A percentile compares a stretch with the other conserved stretches of the same genome.
Conservation (phyloP, 176 grass and related monocot genomes). For the Cenchrus americanus region DNA sequence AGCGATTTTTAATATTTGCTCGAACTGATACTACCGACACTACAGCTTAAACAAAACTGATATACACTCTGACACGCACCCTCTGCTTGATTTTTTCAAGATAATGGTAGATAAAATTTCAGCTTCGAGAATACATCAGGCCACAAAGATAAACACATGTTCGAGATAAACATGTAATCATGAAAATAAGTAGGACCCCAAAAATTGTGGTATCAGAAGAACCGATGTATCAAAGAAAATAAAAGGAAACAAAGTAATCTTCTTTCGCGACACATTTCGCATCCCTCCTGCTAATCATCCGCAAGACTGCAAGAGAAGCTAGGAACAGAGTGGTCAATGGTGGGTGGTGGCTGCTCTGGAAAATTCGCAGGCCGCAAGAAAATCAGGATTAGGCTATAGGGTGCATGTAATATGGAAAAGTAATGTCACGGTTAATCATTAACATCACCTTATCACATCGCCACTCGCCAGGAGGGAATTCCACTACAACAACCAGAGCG, state of each 20-base stretch:
- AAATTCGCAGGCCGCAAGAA: neutral
- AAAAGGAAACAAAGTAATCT: no score
- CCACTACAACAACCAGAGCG: neutral
- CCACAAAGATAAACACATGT: no score
- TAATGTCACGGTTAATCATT: conserved; percentile 8
- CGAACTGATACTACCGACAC: neutral
- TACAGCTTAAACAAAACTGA: neutral
- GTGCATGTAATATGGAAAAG: neutral
- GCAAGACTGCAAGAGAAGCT: neutral
- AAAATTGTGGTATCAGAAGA: no score
- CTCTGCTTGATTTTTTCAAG: no score
- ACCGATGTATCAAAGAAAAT: no score
- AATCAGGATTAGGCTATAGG: neutral
- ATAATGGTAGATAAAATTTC: no score
- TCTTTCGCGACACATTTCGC: no score
- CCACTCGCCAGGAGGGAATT: conserved; percentile 18
- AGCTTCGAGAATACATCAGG: no score
- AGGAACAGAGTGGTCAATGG: neutral
- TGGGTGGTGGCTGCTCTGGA: neutral
- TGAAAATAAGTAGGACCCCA: no score
- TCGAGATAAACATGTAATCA: no score
- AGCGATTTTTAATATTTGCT: neutral
- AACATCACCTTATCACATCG: conserved; percentile 10
- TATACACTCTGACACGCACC: neutral
- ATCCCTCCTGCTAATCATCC: neutral